Conservation (phyloP, 2,329 filamentous ascomycete genomes). For the Furcasterigmium furcatum region DNA sequence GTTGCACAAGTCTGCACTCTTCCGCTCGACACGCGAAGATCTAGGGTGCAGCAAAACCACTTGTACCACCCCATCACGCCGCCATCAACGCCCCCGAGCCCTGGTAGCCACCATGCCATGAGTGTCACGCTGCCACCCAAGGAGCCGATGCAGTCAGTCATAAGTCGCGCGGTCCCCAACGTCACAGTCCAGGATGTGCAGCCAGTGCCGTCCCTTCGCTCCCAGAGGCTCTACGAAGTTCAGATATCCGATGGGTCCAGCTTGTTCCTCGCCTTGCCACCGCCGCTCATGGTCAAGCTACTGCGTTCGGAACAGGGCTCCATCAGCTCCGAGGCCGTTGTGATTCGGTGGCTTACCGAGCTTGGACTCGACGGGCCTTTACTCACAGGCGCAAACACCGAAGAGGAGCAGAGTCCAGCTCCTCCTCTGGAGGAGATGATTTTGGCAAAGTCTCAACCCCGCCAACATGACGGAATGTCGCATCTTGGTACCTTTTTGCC, state of each 20-base stretch:
- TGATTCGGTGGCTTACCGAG: conserved; percentile 36
- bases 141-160: conserved; percentile 29
- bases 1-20: conserved; percentile 11
- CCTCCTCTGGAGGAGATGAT: no score
- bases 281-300: conserved; percentile 35
- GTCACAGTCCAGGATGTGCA: conserved; percentile 27
- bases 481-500: conserved; percentile 24
- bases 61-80: background rate
- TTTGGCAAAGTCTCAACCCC: no score
- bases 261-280: conserved; percentile 40
- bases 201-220: conserved; percentile 28
- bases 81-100: background rate
- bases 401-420: no score
- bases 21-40: conserved; percentile 7
- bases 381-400: background rate
- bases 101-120: conserved; percentile 23
- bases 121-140: conserved; percentile 22
- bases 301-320: conserved; percentile 44
- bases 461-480: background rate
- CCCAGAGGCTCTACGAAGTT: conserved; percentile 39
- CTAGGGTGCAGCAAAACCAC: background rate
- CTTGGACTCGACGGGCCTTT: background rate
- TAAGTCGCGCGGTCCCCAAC: conserved; percentile 27
- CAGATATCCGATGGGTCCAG: conserved; percentile 34
- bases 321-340: conserved; percentile 38